A percentile compares a stretch with the other conserved stretches of the same genome.
These are phyloP conservation scores for Quercus robur DNA, from an alignment of 306 rosid genomes.

Conservation along the genomic window DNA sequence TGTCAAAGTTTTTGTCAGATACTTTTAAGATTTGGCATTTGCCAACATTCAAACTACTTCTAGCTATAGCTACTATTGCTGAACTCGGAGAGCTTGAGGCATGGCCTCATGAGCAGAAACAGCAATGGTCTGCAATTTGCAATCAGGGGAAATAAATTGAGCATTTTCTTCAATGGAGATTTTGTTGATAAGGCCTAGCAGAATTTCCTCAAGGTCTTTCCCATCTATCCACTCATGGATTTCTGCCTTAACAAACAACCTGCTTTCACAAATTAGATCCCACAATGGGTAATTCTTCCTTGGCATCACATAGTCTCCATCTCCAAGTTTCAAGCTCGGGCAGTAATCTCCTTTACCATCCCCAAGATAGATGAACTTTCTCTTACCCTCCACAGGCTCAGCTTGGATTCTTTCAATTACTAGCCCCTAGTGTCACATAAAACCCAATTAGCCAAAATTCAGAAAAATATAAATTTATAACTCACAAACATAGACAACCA, in stretches of 20 bases:
- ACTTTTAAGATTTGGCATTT: not conserved
- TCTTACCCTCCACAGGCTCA: conserved; percentile 14
- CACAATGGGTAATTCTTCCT: conserved; percentile 59
- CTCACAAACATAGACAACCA: too few relatives aligned
- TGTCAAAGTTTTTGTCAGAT: not conserved
- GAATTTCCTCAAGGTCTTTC: conserved; percentile 33
- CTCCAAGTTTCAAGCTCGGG: conserved; percentile 52
- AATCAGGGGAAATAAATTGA: conserved; percentile 38
- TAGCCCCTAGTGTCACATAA: conserved; percentile 28
- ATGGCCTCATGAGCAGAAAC: conserved; percentile 32
- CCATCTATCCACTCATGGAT: conserved; percentile 58
- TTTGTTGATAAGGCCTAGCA: conserved; percentile 32
- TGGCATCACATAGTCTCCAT: conserved; percentile 55
- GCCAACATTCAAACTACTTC: not conserved
- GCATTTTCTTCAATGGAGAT: conserved; percentile 24
- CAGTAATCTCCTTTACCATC: conserved; percentile 69
- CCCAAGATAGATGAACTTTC: conserved; percentile 56
- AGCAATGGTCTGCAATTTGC: conserved; percentile 39
- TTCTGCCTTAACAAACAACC: conserved; percentile 46
- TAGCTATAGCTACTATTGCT: conserved; percentile 14
- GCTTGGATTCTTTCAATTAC: conserved; percentile 47
- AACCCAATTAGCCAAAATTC: not conserved
- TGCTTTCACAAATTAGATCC: conserved; percentile 53
- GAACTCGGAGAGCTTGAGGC: conserved; percentile 45
- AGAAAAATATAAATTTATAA: too few relatives aligned